Conservation (phyloP, 2,329 filamentous ascomycete genomes). For the Sporothrix luriei region DNA sequence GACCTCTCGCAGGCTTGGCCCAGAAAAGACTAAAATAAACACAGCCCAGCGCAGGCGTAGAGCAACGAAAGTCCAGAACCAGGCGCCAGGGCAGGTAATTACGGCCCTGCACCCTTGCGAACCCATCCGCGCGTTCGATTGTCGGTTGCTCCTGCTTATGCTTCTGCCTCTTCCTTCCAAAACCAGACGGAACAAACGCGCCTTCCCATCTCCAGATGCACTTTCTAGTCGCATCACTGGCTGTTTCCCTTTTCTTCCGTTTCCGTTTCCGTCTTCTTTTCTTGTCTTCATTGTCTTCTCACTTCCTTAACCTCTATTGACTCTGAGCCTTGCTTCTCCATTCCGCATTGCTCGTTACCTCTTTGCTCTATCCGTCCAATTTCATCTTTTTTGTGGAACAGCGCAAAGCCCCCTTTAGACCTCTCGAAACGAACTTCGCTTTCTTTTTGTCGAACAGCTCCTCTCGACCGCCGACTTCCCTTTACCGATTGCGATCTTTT, state of each 20-base stretch:
- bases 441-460: conserved; percentile 17
- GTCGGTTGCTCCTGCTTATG: conserved; percentile 6
- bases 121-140: conserved; percentile 25
- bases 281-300: too few species aligned
- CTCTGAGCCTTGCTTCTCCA: not conserved
- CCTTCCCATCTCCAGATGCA: conserved; percentile 1
- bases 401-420: conserved; percentile 16
- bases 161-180: not conserved
- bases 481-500: conserved; percentile 1
- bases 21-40: conserved; percentile 28
- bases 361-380: not conserved
- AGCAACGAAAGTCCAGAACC: not conserved
- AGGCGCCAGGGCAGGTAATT: not conserved
- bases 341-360: conserved; percentile 10
- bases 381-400: conserved; percentile 16
- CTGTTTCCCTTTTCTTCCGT: conserved; percentile 1
- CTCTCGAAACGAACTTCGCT: conserved; percentile 20
- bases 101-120: not conserved
- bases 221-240: conserved; percentile 15
- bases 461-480: not conserved
- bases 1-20: not conserved
- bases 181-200: conserved; percentile 6
- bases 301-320: not conserved
- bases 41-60: conserved; percentile 23
- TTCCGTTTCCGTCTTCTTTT: not conserved